Conservation (phyloP, 2,329 filamentous ascomycete species). For the Clarireedia homoeocarpa region DNA sequence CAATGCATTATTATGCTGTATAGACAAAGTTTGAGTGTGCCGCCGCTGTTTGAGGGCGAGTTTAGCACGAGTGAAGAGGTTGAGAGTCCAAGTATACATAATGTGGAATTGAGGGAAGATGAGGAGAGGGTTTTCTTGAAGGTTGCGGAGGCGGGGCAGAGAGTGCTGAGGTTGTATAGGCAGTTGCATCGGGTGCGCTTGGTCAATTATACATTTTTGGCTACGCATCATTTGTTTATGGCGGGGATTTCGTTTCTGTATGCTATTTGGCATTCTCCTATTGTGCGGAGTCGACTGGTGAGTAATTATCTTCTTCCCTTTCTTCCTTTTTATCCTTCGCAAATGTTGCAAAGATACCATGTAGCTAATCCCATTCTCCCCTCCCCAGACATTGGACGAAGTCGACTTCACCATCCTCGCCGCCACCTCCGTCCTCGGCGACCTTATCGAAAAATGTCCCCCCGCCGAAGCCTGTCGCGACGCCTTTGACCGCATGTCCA, state of each 20-base stretch:
- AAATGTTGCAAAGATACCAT: no score
- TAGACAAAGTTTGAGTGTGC: conserved; percentile 80
- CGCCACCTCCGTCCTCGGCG: conserved; percentile 84
- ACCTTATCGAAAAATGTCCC: conserved; percentile 89
- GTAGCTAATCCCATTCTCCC: conserved; percentile 1
- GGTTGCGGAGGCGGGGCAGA: conserved; percentile 90
- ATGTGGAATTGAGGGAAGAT: conserved; percentile 64
- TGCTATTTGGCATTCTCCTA: conserved; percentile 91
- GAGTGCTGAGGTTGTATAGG: conserved; percentile 82
- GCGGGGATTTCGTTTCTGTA: conserved; percentile 94
- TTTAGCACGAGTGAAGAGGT: conserved; percentile 58
- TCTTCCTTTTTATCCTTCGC: no score
- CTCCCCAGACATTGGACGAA: conserved; percentile 69
- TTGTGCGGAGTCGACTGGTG: conserved; percentile 79
- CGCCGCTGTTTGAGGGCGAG: conserved; percentile 76
- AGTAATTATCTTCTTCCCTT: conserved; percentile 30
- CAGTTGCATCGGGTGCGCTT: conserved; percentile 81
- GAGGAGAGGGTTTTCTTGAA: conserved; percentile 90
- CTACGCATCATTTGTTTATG: conserved; percentile 96
- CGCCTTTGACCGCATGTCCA: conserved; percentile 90
- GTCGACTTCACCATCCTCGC: conserved; percentile 96
- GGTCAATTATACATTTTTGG: conserved; percentile 93
- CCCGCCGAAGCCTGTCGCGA: conserved; percentile 91
- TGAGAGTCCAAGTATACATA: conserved; percentile 53
- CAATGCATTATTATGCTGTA: conserved; percentile 95